A percentile compares a stretch with the other conserved stretches of the same genome.
Evolutionary conservation across 305 asterid genomes (phyloP).

Genomic region (Salvia sclarea): DNA sequence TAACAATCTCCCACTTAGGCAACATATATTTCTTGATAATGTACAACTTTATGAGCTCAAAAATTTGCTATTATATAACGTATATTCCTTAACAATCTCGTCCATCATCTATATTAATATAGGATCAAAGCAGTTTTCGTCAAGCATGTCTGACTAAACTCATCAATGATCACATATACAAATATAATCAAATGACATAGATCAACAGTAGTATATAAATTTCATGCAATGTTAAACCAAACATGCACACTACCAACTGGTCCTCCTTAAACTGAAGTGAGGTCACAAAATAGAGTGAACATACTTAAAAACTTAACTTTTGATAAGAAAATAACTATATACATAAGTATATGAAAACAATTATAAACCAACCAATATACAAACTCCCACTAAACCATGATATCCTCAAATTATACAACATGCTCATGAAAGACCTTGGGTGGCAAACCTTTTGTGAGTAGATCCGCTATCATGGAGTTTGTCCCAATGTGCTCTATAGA

Average conservation of each 20-base stretch:
- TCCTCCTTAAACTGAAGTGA: not conserved
- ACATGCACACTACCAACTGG: not conserved
- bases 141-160: not conserved
- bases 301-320: not conserved
- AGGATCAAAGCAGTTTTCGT: not conserved
- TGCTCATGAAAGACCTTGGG: not conserved
- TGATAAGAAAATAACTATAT: not conserved
- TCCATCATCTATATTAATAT: not conserved
- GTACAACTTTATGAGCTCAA: not conserved
- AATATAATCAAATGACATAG: not conserved
- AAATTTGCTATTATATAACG: not conserved
- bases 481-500: not conserved
- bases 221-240: not conserved
- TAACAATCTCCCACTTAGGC: not conserved
- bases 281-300: not conserved
- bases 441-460: not conserved
- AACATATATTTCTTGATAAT: not conserved
- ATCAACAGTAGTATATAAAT: not conserved
- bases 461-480: not conserved
- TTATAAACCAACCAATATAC: too few species aligned
- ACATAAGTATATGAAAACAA: not conserved
- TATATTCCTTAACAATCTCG: not conserved
- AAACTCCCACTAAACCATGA: too few species aligned
- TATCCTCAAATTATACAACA: not conserved
- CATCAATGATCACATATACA: not conserved